Conservation (phyloP, 257 asterid genomes). For the Scutellaria galericulata region DNA sequence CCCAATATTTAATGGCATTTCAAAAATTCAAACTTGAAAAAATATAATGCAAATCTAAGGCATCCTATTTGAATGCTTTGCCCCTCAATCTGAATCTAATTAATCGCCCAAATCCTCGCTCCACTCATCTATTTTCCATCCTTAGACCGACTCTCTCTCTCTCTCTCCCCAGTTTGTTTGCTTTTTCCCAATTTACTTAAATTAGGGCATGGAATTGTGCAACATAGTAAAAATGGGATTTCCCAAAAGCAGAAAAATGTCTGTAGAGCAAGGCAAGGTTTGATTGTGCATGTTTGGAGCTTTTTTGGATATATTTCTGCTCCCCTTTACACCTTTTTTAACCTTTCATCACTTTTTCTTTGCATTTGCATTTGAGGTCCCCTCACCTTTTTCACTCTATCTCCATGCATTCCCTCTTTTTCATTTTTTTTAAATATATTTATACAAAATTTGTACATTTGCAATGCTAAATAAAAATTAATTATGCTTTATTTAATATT, state of each 20-base stretch:
- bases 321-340: conserved; percentile 30
- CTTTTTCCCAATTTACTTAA: conserved; percentile 16
- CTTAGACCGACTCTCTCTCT: conserved; percentile 50
- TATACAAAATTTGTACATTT: not conserved
- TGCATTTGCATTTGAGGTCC: too few species aligned
- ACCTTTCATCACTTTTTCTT: too few species aligned
- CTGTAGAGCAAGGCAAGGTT: conserved; percentile 36
- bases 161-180: conserved; percentile 14
- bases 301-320: conserved; percentile 37
- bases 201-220: conserved; percentile 31
- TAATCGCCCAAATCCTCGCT: conserved; percentile 64
- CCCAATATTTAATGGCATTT: not conserved
- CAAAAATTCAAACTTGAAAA: conserved; percentile 32
- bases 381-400: not conserved
- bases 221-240: conserved; percentile 29
- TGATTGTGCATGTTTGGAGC: conserved; percentile 46
- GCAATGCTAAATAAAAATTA: too few species aligned
- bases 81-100: conserved; percentile 48
- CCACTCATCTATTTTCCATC: conserved; percentile 42
- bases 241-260: conserved; percentile 41
- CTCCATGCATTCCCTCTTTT: conserved; percentile 18
- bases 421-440: too few species aligned
- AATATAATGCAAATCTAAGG: conserved; percentile 60
- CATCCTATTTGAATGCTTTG: conserved; percentile 51
- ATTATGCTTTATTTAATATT: too few species aligned